Percentiles rank a stretch among this genome's conserved stretches.
These are phyloP conservation scores for Daedalea quercina DNA, from an alignment of 768 basidiomycete genomes.

Conservation along the genomic window DNA sequence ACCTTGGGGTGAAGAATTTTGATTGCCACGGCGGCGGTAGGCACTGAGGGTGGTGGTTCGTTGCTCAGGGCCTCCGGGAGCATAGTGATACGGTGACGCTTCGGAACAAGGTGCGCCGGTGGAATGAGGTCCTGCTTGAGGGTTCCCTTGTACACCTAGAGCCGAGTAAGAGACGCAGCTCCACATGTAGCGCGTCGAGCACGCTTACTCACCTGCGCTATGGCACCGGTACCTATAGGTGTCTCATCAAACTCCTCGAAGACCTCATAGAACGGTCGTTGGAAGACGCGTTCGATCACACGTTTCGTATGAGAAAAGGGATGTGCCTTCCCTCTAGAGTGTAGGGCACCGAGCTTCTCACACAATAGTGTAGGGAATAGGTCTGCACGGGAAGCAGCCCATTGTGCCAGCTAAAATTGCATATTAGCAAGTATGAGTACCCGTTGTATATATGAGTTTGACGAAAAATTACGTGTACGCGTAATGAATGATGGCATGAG, in stretches of 20 bases:
- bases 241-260: conserved; percentile 83
- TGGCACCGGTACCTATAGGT: conserved; percentile 98
- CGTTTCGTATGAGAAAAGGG: conserved; percentile 69
- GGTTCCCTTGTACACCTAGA: conserved; percentile 81
- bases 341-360: conserved; percentile 74
- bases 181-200: not conserved
- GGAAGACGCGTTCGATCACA: conserved; percentile 81
- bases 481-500: too few species aligned
- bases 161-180: not conserved
- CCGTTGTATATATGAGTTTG: too few species aligned
- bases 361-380: conserved; percentile 87
- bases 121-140: conserved; percentile 82
- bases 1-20: conserved; percentile 93
- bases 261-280: conserved; percentile 75
- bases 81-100: conserved; percentile 44
- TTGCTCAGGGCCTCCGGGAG: conserved; percentile 42
- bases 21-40: conserved; percentile 86
- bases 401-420: conserved; percentile 76
- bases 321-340: conserved; percentile 85
- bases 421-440: not conserved
- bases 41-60: conserved; percentile 64
- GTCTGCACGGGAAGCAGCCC: conserved; percentile 95
- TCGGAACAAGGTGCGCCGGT: conserved; percentile 75
- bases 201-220: conserved; percentile 63
- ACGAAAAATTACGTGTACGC: too few species aligned